These are phyloP conservation scores for Fusarium paranaense DNA, from an alignment of 2,329 filamentous ascomycete species.

Conservation along the genomic window DNA sequence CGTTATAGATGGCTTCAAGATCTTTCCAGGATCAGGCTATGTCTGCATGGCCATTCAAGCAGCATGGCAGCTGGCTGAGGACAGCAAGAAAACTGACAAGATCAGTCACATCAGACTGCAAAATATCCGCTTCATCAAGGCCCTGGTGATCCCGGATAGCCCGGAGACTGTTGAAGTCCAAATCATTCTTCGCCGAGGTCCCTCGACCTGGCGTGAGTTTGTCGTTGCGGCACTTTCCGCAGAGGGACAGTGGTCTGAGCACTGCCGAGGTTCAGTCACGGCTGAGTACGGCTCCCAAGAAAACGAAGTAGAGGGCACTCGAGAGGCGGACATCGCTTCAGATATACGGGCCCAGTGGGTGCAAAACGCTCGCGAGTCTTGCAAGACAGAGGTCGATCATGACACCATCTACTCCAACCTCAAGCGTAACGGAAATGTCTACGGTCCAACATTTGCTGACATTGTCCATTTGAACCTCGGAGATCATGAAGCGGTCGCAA, in stretches of 20 bases:
- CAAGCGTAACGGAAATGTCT: neutral
- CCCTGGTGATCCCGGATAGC: neutral
- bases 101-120: neutral
- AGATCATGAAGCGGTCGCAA: neutral
- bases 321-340: neutral
- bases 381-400: neutral
- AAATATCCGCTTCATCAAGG: neutral
- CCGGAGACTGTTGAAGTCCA: neutral
- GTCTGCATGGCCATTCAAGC: neutral
- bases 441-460: neutral
- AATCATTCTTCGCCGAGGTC: neutral
- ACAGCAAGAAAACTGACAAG: neutral
- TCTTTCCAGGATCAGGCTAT: neutral
- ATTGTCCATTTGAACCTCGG: neutral
- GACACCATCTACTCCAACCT: neutral
- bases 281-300: neutral
- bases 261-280: neutral
- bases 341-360: neutral
- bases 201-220: neutral
- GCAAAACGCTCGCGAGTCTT: neutral
- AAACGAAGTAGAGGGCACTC: neutral
- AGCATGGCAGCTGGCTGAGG: neutral
- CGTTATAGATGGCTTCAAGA: neutral
- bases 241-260: neutral
- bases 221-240: neutral